A percentile compares a stretch with the other conserved stretches of the same genome.
Evolutionary conservation across 2,329 filamentous ascomycete genomes (phyloP).

Genomic region (Phyllosticta citrichinensis): DNA sequence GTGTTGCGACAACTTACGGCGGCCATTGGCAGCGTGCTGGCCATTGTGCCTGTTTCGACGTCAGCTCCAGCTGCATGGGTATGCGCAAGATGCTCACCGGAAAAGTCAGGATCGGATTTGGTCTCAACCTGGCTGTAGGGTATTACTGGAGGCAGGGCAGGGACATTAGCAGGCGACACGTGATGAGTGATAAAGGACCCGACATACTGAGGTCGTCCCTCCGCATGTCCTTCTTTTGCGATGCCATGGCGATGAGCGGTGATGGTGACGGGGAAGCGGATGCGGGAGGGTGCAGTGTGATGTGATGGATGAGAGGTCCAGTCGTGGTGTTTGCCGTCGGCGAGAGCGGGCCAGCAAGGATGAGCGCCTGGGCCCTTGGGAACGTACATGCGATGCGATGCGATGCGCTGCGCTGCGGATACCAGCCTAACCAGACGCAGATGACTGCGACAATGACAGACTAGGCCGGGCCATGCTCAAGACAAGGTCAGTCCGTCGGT

Average conservation of each 20-base stretch:
- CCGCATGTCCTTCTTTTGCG: constrained; percentile 62
- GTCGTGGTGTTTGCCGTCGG: background rate
- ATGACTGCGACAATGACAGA: background rate
- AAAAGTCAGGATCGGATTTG: constrained; percentile 56
- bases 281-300: background rate
- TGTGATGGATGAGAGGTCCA: background rate
- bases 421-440: background rate
- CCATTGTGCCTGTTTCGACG: constrained; percentile 43
- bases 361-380: background rate
- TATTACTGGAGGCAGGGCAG: constrained; percentile 53
- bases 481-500: too few relatives aligned
- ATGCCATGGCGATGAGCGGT: constrained; percentile 42
- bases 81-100: constrained; percentile 41
- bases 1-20: constrained; percentile 49
- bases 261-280: constrained; percentile 1
- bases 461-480: too few relatives aligned
- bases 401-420: background rate
- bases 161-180: background rate
- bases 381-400: background rate
- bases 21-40: constrained; percentile 85
- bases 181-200: constrained; percentile 7
- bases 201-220: constrained; percentile 59
- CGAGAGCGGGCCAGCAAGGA: background rate
- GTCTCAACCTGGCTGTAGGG: constrained; percentile 74
- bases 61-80: background rate